These are phyloP conservation scores for Aureobasidium sp. DNA, from an alignment of 2,329 filamentous ascomycete genomes.

Conservation along the genomic window DNA sequence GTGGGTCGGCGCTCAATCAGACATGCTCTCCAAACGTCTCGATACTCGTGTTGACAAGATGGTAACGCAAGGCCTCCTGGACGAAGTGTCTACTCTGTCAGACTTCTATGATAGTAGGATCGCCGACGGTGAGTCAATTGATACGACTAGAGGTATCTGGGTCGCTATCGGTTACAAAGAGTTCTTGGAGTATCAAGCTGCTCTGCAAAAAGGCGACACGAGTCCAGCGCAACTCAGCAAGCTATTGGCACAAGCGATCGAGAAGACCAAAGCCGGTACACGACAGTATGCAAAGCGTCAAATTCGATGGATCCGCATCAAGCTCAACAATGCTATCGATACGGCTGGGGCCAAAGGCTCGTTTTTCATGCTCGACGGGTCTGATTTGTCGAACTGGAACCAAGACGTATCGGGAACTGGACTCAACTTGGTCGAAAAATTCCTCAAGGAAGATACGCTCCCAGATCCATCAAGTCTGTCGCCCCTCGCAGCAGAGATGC, in stretches of 20 bases:
- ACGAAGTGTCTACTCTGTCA: conserved; percentile 50
- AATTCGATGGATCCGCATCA: conserved; percentile 76
- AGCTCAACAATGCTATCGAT: conserved; percentile 62
- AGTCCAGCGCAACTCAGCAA: conserved; percentile 39
- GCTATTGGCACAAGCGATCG: conserved; percentile 53
- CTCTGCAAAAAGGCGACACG: conserved; percentile 23
- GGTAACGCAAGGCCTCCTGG: conserved; percentile 57
- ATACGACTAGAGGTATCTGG: conserved; percentile 82
- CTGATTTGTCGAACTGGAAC: conserved; percentile 55
- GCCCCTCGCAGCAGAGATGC: conserved; percentile 45
- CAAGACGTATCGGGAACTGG: conserved; percentile 59
- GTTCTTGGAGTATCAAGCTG: conserved; percentile 60
- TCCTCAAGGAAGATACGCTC: conserved; percentile 51
- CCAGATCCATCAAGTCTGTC: conserved; percentile 49
- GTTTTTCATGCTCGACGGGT: conserved; percentile 76
- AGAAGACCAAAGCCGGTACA: conserved; percentile 73
- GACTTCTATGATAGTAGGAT: conserved; percentile 24
- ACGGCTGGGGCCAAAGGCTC: conserved; percentile 45
- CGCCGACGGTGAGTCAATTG: conserved; percentile 44
- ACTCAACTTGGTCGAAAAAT: conserved; percentile 50
- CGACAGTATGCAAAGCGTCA: conserved; percentile 83
- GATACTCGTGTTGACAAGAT: conserved; percentile 76
- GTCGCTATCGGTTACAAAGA: conserved; percentile 96
- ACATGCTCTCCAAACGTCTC: conserved; percentile 60
- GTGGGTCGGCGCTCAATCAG: conserved; percentile 74